Conservation (phyloP, 495 filamentous ascomycete genomes). For the Cercophora sp. region DNA sequence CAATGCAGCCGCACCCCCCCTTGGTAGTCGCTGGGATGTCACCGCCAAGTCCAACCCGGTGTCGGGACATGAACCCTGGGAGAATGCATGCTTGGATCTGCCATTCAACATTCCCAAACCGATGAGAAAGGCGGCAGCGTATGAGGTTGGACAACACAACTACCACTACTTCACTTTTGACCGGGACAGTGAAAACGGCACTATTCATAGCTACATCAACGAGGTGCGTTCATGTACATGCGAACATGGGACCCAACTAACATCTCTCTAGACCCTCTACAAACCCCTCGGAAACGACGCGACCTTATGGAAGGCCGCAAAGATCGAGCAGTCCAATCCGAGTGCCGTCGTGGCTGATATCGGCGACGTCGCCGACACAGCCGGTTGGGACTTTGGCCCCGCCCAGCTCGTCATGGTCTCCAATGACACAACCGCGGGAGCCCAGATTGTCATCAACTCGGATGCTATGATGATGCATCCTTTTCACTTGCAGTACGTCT, state of each 20-base stretch:
- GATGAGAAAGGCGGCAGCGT: neutral
- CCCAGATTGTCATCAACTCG: conserved; percentile 6
- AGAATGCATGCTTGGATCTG: neutral
- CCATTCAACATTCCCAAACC: conserved; percentile 1
- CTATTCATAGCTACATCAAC: conserved; percentile 2
- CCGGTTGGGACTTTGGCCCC: neutral
- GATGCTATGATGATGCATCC: conserved; percentile 12
- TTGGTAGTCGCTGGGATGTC: neutral
- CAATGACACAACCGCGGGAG: neutral
- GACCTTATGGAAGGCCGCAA: neutral
- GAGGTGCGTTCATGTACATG: too few relatives aligned
- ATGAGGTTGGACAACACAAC: conserved; percentile 2
- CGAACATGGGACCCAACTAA: too few relatives aligned
- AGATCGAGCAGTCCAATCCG: too few relatives aligned
- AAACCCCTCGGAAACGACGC: neutral
- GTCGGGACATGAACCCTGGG: conserved; percentile 1
- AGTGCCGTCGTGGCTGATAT: too few relatives aligned
- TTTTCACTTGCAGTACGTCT: conserved; percentile 7
- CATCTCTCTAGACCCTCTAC: neutral
- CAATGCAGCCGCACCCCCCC: neutral
- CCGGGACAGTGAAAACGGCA: neutral
- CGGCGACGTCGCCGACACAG: too few relatives aligned
- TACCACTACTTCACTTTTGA: neutral
- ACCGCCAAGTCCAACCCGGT: neutral
- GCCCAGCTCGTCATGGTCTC: conserved; percentile 6